phyloP scores from a whole-genome alignment of 2,329 filamentous ascomycete genomes.

The Lecanoromycetidae sp. region DNA sequence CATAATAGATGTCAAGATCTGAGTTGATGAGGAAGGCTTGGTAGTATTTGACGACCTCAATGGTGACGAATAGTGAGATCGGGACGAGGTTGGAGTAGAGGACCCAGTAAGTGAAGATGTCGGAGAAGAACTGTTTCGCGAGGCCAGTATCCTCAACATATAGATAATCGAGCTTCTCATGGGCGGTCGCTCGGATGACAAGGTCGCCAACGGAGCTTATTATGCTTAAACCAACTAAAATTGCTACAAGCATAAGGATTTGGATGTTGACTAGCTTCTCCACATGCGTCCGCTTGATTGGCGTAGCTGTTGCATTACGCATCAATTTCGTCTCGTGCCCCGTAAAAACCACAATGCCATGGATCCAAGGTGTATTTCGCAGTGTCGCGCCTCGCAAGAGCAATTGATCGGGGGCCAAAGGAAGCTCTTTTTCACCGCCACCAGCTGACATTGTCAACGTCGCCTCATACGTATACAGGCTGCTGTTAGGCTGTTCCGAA shows the following conservation, averaged over 20 bases:
- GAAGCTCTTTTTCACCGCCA: conserved; percentile 83
- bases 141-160: conserved; percentile 51
- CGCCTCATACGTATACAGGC: conserved; percentile 94
- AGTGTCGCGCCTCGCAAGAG: conserved; percentile 85
- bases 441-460: conserved; percentile 83
- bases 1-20: conserved; percentile 95
- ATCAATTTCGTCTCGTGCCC: conserved; percentile 98
- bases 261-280: conserved; percentile 88
- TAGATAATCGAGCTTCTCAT: conserved; percentile 58
- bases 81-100: conserved; percentile 92
- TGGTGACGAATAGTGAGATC: conserved; percentile 93
- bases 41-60: conserved; percentile 96
- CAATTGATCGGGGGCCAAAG: conserved; percentile 83
- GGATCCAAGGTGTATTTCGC: conserved; percentile 92
- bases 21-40: conserved; percentile 96
- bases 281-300: conserved; percentile 94
- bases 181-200: conserved; percentile 56
- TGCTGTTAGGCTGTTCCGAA: conserved; percentile 96
- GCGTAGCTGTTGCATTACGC: conserved; percentile 92
- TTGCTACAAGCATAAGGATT: conserved; percentile 76
- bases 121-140: conserved; percentile 75
- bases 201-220: conserved; percentile 88
- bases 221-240: conserved; percentile 72
- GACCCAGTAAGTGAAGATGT: conserved; percentile 98
- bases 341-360: conserved; percentile 91